A percentile compares a stretch with the other conserved stretches of the same genome.
These are phyloP conservation scores for Apiospora marii DNA, from an alignment of 2,329 filamentous ascomycete species.

Conservation along the genomic window DNA sequence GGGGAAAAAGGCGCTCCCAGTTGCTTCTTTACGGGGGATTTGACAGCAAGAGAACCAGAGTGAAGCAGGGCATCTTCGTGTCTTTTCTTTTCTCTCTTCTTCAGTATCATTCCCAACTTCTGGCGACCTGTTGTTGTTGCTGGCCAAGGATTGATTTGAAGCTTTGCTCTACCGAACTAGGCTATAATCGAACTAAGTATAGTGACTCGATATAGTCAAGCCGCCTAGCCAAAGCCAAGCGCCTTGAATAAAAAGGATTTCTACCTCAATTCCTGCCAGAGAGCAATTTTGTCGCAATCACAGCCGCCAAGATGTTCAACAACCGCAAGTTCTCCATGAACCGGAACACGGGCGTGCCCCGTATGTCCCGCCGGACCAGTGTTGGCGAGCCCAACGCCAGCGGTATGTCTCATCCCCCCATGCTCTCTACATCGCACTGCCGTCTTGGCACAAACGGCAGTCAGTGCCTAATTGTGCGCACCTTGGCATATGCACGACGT, in stretches of 20 bases:
- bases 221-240: neutral
- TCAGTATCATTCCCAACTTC: neutral
- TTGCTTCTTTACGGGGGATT: slow-evolving; percentile 4
- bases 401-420: slow-evolving; percentile 52
- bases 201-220: neutral
- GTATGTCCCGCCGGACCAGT: slow-evolving; percentile 64
- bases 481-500: slow-evolving; percentile 11
- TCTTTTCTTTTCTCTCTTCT: slow-evolving; percentile 2
- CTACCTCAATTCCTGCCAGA: slow-evolving; percentile 1
- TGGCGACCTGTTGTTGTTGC: neutral
- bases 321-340: slow-evolving; percentile 73
- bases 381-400: slow-evolving; percentile 63
- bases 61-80: neutral
- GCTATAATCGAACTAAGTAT: slow-evolving; percentile 1
- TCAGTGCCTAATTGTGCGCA: neutral
- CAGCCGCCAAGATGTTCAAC: slow-evolving; percentile 55
- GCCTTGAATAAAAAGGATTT: neutral
- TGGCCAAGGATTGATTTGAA: neutral
- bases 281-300: neutral
- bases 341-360: slow-evolving; percentile 68
- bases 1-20: slow-evolving; percentile 10
- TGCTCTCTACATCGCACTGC: neutral
- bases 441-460: slow-evolving; percentile 11
- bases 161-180: neutral
- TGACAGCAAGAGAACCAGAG: neutral